phyloP scores from a whole-genome alignment of 1,284 basidiomycete genomes.

The Moesziomyces aphidis region DNA sequence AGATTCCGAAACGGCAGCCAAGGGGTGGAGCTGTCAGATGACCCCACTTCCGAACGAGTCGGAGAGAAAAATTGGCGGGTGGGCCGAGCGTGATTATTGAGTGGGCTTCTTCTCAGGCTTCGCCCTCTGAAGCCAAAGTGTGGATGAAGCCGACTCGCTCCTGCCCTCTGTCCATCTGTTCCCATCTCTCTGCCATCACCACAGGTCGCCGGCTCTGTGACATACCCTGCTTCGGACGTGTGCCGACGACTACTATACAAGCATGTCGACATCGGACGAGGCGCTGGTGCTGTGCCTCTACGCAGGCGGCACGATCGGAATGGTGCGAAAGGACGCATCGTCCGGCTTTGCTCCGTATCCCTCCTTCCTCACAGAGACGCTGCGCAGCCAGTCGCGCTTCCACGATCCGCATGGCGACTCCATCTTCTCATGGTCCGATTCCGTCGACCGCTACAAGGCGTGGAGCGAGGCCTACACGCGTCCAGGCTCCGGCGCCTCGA shows the following conservation, averaged over 20 bases:
- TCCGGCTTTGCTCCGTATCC: constrained; percentile 86
- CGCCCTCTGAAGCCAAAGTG: too few species aligned
- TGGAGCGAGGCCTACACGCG: constrained; percentile 59
- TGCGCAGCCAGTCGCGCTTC: constrained; percentile 82
- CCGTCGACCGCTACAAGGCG: constrained; percentile 60
- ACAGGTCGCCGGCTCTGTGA: too few species aligned
- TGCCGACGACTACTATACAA: neutral
- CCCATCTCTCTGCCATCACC: neutral
- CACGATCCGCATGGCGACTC: constrained; percentile 75
- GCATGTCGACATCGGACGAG: constrained; percentile 44
- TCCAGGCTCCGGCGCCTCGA: constrained; percentile 46
- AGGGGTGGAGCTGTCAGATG: constrained; percentile 14
- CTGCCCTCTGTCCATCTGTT: too few species aligned
- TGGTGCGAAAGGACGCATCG: constrained; percentile 68
- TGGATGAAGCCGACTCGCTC: too few species aligned
- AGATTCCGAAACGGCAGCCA: constrained; percentile 4
- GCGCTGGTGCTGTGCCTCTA: constrained; percentile 82
- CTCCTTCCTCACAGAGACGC: constrained; percentile 80
- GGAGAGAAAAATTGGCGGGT: constrained; percentile 5
- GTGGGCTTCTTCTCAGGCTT: constrained; percentile 4
- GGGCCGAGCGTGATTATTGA: constrained; percentile 7
- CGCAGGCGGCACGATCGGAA: constrained; percentile 80
- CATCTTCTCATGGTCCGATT: constrained; percentile 63
- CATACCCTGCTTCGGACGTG: neutral
- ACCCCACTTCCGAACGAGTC: constrained; percentile 11